Base-by-base conservation (phyloP, 371 early-diverging fungal genomes). In the Mucor velutinosus region DNA sequence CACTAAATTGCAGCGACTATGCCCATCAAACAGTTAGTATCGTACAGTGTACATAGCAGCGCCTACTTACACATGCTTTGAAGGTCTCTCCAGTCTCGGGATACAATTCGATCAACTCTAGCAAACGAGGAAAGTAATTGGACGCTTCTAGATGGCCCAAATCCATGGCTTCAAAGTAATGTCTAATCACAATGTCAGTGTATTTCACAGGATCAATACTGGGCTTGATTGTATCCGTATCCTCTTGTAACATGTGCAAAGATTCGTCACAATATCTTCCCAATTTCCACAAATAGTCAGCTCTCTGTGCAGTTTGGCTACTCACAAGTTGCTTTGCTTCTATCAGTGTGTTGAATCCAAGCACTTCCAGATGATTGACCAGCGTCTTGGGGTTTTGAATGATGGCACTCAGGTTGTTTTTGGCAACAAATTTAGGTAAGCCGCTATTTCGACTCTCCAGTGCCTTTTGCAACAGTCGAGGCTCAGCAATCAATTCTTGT, bases 111-210 rank as follows among this genome's bases (percentile, higher is more conserved):
- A 92, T 75, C 29, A 94, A 59, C 39, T 91, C 90, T 35, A 94
- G 76, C 19, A 93, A 65, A 7, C 92, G 76, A 6, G 93, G 92
- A 67, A 91, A 92, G 4, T 84, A 75, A 27, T 91, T 87, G 7
- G 80, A 75, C 0, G 89, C 92, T 12, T 79, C 62, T n/a, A 43
- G 58, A 12, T 73, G 64, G 0, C 74, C 82, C 23, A 67, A 37
- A 35, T 74, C 65, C 75, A 84, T 90, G 5, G 87, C 83, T 5
- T 69, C 61, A 37, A 92, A 77, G 1, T 87, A 83, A 45, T 76
- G 75, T 15, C 78, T 64, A 17, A 90, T 75, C 6, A 90, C 80
- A 15, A 83, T 62, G 35, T 76, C 65, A 6, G 80, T 74, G 64
- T 88, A 84, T 27, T 65, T 27, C 7, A 58, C 39, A 2, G 67